Evolutionary conservation across 805 yeast species (phyloP), one percentile per base, ranked within the genome.

Genomic region (Metschnikowia colocasiae): DNA sequence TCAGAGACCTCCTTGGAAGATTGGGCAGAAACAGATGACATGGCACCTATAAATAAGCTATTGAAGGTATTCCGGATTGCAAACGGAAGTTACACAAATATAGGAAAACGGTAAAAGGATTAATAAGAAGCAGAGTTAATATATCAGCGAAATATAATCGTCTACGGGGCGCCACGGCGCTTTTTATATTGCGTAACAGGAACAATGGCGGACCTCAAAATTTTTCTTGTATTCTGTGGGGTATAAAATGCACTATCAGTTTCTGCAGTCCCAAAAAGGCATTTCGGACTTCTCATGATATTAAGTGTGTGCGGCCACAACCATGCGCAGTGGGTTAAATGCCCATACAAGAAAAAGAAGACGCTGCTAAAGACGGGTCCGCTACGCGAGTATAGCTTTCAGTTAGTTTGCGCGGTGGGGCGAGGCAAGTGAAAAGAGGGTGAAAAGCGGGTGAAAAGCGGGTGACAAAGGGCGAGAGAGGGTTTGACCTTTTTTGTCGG

Each of bases 21-120:
- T 23, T 46, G 49, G 18, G 44, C 52, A 29, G 56, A 50, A 29
- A 49, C 27, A 12, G 52, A 42, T 19, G 56, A 52, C 56, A 52
- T 52, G 19, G 35, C 36, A 34, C 20, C 27, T 29, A 12, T 29
- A 6, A 22, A 4, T 9, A 19, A 29, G 16, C 12, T 19, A 7
- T 8, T 8, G n/a, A 19, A 34, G 37, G n/a, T 19, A 15, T 19
- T 34, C 25, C 37, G 20, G 19, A 13, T 32, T 15, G 35, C 35
- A 32, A 19, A 15, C 13, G 20, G 15, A 16, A 16, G 19, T 15
- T 16, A 16, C n/a, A n/a, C 35, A 15, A 9, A 8, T 32, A 32
- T 16, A 32, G 19, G 22, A 9, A 16, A 12, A 16, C 19, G 4
- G 13, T 18, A 15, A 16, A 16, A 33, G 27, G 32, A 13, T 15